A percentile compares a stretch with the other conserved stretches of the same genome.
Conservation (phyloP, 495 filamentous ascomycete species). For the Lasiosphaeria hispida region DNA sequence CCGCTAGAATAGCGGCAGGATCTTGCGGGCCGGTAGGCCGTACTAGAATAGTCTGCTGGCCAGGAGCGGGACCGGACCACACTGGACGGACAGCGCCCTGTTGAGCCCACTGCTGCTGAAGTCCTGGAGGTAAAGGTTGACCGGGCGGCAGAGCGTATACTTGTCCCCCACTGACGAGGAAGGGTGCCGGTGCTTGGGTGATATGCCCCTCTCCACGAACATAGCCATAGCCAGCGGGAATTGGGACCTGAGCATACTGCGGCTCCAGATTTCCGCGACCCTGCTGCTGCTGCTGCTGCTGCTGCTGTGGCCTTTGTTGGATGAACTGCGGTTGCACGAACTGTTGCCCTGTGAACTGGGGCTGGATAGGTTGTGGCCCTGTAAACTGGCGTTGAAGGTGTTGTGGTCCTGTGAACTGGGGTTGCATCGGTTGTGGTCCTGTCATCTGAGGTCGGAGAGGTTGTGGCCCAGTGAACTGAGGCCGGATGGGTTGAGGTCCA, state of each 20-base stretch:
- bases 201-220: slow-evolving; percentile 45
- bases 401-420: slow-evolving; percentile 9
- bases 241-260: slow-evolving; percentile 45
- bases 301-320: background rate
- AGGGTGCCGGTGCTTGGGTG: slow-evolving; percentile 35
- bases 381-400: background rate
- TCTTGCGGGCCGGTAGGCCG: background rate
- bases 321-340: no score
- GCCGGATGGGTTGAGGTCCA: background rate
- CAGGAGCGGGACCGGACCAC: background rate
- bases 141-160: background rate
- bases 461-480: slow-evolving; percentile 13
- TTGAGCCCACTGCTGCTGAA: slow-evolving; percentile 12
- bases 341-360: slow-evolving; percentile 2
- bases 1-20: no score
- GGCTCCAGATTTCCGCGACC: slow-evolving; percentile 30
- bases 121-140: background rate
- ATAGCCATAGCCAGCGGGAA: slow-evolving; percentile 44
- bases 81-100: slow-evolving; percentile 4
- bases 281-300: slow-evolving; percentile 11
- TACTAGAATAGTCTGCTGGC: slow-evolving; percentile 9
- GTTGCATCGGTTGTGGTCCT: background rate
- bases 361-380: background rate
- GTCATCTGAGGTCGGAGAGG: slow-evolving; percentile 12
- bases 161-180: slow-evolving; percentile 28